Conservation (phyloP, 345 rosid genomes). For the Nephelium lappaceum region DNA sequence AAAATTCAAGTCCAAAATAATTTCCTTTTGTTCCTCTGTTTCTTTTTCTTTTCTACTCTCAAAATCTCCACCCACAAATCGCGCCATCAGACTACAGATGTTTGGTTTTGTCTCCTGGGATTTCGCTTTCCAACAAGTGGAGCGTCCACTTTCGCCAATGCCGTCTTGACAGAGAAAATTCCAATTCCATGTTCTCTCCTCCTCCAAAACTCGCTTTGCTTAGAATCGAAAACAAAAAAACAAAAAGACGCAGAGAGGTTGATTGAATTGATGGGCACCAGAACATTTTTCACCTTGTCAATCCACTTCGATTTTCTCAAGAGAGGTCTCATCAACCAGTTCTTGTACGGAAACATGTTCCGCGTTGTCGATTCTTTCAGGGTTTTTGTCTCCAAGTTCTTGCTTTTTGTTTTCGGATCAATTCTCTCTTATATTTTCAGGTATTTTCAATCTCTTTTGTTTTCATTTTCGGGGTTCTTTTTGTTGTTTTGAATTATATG, state of each 20-base stretch:
- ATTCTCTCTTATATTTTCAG: conserved; percentile 37
- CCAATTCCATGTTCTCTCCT: conserved; percentile 1
- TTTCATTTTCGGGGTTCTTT: background rate
- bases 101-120: conserved; percentile 29
- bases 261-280: conserved; percentile 44
- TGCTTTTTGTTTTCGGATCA: conserved; percentile 39
- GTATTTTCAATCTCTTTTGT: conserved; percentile 30
- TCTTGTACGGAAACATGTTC: conserved; percentile 42
- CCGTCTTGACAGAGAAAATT: background rate
- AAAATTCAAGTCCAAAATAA: background rate
- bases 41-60: background rate
- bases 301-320: conserved; percentile 40
- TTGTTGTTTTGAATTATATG: conserved; percentile 6
- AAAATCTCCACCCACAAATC: conserved; percentile 23
- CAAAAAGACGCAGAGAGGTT: background rate
- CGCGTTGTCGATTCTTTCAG: conserved; percentile 39
- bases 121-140: conserved; percentile 49
- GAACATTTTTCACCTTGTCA: conserved; percentile 26
- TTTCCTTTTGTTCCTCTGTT: background rate
- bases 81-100: conserved; percentile 25
- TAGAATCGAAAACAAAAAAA: conserved; percentile 15
- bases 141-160: conserved; percentile 31
- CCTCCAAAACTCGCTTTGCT: conserved; percentile 22
- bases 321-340: conserved; percentile 28
- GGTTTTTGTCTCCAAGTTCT: conserved; percentile 52